Evolutionary conservation across 768 basidiomycete genomes (phyloP).

Genomic region (Brasilioporus rufonigricans): DNA sequence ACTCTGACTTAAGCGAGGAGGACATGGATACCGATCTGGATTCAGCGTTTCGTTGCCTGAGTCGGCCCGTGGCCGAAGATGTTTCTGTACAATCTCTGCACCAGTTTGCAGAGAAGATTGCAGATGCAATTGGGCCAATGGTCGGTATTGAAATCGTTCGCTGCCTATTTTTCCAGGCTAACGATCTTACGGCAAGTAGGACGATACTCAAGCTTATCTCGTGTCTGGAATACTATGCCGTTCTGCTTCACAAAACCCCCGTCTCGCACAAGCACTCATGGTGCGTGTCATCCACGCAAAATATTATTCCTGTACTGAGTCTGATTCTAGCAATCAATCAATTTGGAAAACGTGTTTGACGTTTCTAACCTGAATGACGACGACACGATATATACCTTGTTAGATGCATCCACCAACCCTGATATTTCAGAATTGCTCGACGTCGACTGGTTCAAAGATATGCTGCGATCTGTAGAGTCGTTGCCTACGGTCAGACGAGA

Average conservation of each 20-base stretch:
- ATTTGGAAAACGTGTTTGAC: conserved; percentile 55
- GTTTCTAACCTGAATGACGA: conserved; percentile 48
- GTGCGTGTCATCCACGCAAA: conserved; percentile 27
- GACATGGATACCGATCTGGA: conserved; percentile 58
- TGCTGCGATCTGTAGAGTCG: conserved; percentile 22
- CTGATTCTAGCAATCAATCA: conserved; percentile 51
- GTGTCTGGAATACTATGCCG: conserved; percentile 62
- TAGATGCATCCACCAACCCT: conserved; percentile 63
- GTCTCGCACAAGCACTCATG: conserved; percentile 41
- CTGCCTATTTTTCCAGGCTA: not conserved
- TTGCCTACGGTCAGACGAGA: conserved; percentile 36
- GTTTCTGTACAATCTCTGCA: conserved; percentile 47
- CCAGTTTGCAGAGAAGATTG: conserved; percentile 54
- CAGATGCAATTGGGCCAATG: conserved; percentile 54
- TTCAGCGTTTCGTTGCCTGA: conserved; percentile 49
- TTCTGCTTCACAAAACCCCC: conserved; percentile 63
- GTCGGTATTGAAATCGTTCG: conserved; percentile 36
- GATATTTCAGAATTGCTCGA: conserved; percentile 59
- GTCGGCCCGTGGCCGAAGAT: conserved; percentile 60
- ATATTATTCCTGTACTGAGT: conserved; percentile 5
- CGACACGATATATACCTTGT: conserved; percentile 51
- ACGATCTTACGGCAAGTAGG: conserved; percentile 33
- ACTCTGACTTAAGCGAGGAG: conserved; percentile 56
- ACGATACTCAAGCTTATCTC: conserved; percentile 53
- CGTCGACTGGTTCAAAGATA: conserved; percentile 29